These are phyloP conservation scores for Aphanomyces euteiches DNA, from an alignment of 352 stramenopile genomes.

Conservation along the genomic window DNA sequence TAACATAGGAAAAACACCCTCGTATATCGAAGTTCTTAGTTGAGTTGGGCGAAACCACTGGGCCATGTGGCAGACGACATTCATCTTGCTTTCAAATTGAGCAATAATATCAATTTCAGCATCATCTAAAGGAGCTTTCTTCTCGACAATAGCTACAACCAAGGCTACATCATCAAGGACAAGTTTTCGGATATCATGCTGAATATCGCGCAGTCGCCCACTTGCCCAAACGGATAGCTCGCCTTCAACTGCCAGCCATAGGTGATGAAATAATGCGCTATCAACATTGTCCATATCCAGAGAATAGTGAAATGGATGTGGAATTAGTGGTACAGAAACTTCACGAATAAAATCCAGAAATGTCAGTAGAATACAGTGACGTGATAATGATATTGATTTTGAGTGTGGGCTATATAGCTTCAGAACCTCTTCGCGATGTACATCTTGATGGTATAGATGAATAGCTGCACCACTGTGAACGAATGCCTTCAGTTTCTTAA, in stretches of 20 bases:
- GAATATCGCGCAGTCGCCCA: slow-evolving; percentile 18
- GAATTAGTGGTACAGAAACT: neutral
- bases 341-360: slow-evolving; percentile 14
- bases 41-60: slow-evolving; percentile 2
- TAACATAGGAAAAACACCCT: slow-evolving; percentile 17
- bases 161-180: slow-evolving; percentile 16
- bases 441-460: slow-evolving; percentile 17
- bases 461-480: slow-evolving; percentile 15
- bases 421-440: slow-evolving; percentile 12
- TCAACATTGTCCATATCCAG: slow-evolving; percentile 1
- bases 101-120: neutral
- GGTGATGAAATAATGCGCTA: neutral
- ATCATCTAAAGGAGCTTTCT: neutral
- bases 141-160: slow-evolving; percentile 10
- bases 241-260: slow-evolving; percentile 19
- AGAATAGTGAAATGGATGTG: slow-evolving; percentile 17
- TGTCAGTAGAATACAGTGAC: slow-evolving; percentile 17
- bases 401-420: slow-evolving; percentile 9
- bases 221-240: slow-evolving; percentile 14
- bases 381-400: slow-evolving; percentile 21
- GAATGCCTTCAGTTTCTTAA: slow-evolving; percentile 27
- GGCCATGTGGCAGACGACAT: slow-evolving; percentile 12
- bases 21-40: slow-evolving; percentile 14
- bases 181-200: slow-evolving; percentile 24
- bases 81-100: slow-evolving; percentile 19